phyloP scores from a whole-genome alignment of 1,284 basidiomycete species.

The Flammula alnicola region DNA sequence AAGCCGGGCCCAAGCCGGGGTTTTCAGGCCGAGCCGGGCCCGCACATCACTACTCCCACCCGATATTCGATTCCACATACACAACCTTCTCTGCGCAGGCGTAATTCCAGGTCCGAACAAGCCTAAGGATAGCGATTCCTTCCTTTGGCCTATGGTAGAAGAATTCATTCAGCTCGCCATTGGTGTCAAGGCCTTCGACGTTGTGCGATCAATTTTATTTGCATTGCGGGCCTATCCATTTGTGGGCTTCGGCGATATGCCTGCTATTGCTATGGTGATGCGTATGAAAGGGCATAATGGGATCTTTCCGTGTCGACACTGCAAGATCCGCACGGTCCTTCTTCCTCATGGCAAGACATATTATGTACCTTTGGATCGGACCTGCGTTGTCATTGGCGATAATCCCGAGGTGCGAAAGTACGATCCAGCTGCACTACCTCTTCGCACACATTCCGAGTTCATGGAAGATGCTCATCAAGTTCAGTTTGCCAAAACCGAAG shows the following conservation, averaged over 20 bases:
- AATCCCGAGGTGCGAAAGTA: too few relatives aligned
- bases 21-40: constrained; percentile 3
- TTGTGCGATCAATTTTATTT: constrained; percentile 29
- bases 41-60: constrained; percentile 16
- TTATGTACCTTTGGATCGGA: constrained; percentile 46
- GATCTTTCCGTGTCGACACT: constrained; percentile 46
- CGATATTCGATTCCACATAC: constrained; percentile 34
- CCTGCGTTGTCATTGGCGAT: too few relatives aligned
- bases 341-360: constrained; percentile 30
- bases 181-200: constrained; percentile 43
- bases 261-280: constrained; percentile 48
- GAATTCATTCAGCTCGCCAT: constrained; percentile 40
- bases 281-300: constrained; percentile 53
- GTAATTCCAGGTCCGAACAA: constrained; percentile 50
- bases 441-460: constrained; percentile 39
- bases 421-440: constrained; percentile 40
- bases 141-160: constrained; percentile 41
- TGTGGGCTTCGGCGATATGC: constrained; percentile 49
- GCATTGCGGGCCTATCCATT: constrained; percentile 44
- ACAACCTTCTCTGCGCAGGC: constrained; percentile 41
- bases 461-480: constrained; percentile 38
- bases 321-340: constrained; percentile 41
- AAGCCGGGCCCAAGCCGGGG: constrained; percentile 6
- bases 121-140: constrained; percentile 46
- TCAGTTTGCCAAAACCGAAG: constrained; percentile 27